Base-by-base conservation (phyloP, 257 asterid genomes). In the Misopates orontium region DNA sequence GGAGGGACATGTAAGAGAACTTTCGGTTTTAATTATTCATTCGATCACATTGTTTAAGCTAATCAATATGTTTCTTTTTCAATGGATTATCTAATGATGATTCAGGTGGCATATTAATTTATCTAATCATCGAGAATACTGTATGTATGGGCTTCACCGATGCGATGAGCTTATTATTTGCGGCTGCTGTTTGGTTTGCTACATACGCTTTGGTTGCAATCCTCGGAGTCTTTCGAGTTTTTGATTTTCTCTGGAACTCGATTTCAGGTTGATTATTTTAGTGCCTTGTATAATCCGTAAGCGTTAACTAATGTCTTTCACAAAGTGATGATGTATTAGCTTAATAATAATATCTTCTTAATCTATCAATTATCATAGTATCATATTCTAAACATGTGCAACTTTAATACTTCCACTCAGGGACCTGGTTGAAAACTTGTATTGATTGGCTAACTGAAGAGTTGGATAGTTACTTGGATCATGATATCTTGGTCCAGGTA, bases 401-500 rank as follows among this genome's bases (percentile, higher is more conserved):
- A 54, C 96, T 95, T 90, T 90, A 81, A 84, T 72, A 60, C 76
- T 57, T 74, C 60, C 31, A 31, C 66, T 71, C 79, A 85, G 89
- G 76, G 90, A 90, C 75, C 96, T 94, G 72, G 97, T 90, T 82
- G 97, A 90, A 42, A 90, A 83, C 82, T 62, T 90, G 85, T 97
- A 88, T 66, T n/a, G 90, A 78, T 40, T 94, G 99, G 99, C 89
- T 94, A 48, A 75, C 89, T 3, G 97, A 94, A 67, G 99, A 93
- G 83, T 77, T 93, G 76, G 96, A 93, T 50, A 86, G 87, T 73
- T 91, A 88, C 79, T 19, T 84, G 89, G 96, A 87, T 42, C 95
- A 93, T 77, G 96, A 93, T 76, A 87, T 90, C 76, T 72, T 90
- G 62, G 90, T 93, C 99, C 99, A 72, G 97, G 99, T 93, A 72